Evolutionary conservation across 2,329 filamentous ascomycete species (phyloP).

Genomic region (Thermomyces lanuginosus): DNA sequence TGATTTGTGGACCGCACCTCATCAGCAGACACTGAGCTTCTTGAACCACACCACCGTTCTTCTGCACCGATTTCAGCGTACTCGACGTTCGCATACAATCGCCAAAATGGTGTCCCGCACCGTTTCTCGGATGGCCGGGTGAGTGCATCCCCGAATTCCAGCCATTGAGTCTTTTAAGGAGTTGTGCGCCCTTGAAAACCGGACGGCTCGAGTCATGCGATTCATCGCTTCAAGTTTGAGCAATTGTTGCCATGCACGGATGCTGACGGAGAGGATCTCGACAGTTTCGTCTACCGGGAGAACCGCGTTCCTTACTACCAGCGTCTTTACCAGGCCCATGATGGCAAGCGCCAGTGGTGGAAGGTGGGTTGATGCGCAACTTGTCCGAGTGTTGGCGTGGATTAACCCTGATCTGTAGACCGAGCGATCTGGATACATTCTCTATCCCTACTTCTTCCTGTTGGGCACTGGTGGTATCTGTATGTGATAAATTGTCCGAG

Average conservation of each 20-base stretch:
- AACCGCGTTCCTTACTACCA: constrained; percentile 55
- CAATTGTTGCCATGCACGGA: neutral
- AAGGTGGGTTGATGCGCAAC: constrained; percentile 38
- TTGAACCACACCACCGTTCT: constrained; percentile 13
- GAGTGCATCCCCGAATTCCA: too few species aligned
- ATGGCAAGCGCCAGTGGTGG: constrained; percentile 50
- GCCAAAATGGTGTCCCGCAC: constrained; percentile 28
- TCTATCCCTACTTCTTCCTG: constrained; percentile 45
- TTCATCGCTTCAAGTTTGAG: too few species aligned
- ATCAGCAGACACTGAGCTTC: too few species aligned
- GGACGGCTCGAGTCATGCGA: too few species aligned
- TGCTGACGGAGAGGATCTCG: constrained; percentile 9
- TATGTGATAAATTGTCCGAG: constrained; percentile 4
- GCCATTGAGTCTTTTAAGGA: too few species aligned
- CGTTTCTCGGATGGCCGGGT: constrained; percentile 28
- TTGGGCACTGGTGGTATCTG: constrained; percentile 6
- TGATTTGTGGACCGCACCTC: too few species aligned
- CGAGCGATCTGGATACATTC: constrained; percentile 38
- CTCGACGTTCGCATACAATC: constrained; percentile 13
- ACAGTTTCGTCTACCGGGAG: constrained; percentile 43
- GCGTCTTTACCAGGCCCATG: constrained; percentile 48
- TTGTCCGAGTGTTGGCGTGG: neutral
- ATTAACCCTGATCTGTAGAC: constrained; percentile 23
- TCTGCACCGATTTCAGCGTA: too few species aligned
- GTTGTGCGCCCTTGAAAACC: too few species aligned